Percentiles rank a stretch among this genome's conserved stretches.
phyloP scores from a whole-genome alignment of 257 asterid species.

The Gentiana straminea region DNA sequence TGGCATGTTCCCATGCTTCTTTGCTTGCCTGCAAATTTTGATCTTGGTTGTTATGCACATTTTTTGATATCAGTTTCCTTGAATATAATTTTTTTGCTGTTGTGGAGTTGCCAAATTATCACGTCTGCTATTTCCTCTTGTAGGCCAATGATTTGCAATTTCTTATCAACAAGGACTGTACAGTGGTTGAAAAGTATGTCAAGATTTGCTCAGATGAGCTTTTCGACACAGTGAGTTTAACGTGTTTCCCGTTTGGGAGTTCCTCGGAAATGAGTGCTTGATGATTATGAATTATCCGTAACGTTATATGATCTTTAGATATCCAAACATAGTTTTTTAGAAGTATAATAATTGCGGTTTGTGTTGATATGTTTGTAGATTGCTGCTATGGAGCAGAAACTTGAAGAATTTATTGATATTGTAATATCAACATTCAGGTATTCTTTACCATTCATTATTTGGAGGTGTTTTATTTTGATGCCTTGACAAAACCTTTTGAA shows the following conservation, averaged over 20 bases:
- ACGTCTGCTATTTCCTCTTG: background rate
- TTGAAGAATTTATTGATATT: constrained; percentile 50
- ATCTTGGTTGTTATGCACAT: no score
- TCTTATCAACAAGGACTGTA: constrained; percentile 38
- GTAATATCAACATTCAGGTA: constrained; percentile 69
- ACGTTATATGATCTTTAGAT: background rate
- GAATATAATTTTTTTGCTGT: no score
- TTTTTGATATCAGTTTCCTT: no score
- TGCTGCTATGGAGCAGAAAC: constrained; percentile 59
- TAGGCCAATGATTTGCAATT: constrained; percentile 48
- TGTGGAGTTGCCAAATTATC: background rate
- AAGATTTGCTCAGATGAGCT: constrained; percentile 35
- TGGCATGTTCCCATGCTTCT: no score
- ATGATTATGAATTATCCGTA: background rate
- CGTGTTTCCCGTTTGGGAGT: background rate
- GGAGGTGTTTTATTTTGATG: no score
- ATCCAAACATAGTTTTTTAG: background rate
- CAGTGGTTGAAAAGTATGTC: constrained; percentile 46
- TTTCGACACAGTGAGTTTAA: constrained; percentile 28
- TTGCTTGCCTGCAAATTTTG: no score
- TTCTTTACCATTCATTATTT: background rate
- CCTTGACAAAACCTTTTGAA: no score
- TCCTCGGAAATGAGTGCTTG: background rate
- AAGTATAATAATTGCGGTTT: background rate
- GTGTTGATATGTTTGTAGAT: constrained; percentile 30